Percentiles rank a stretch among this genome's conserved stretches.
Evolutionary conservation across 257 asterid genomes (phyloP).

Genomic region (Ligustrum vulgare): DNA sequence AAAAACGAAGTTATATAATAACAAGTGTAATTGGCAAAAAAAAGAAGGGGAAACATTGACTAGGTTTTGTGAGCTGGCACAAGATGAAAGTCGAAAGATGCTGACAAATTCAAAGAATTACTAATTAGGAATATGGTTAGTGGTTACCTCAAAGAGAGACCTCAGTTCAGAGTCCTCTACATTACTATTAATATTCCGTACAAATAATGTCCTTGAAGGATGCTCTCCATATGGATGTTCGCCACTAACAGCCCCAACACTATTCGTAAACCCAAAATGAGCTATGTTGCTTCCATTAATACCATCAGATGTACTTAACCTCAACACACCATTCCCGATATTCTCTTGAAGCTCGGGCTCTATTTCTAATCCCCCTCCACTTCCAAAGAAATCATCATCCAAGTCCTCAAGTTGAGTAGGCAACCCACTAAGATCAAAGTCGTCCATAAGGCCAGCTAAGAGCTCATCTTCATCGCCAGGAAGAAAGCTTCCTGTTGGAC

Average conservation of each 20-base stretch:
- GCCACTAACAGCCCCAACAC: slow-evolving; percentile 63
- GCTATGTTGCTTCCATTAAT: slow-evolving; percentile 43
- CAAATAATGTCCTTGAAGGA: slow-evolving; percentile 95
- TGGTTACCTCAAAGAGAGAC: slow-evolving; percentile 78
- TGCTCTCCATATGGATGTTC: slow-evolving; percentile 98
- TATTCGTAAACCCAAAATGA: slow-evolving; percentile 51
- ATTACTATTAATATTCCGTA: slow-evolving; percentile 89
- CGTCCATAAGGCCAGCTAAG: slow-evolving; percentile 50
- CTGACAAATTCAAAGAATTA: slow-evolving; percentile 13
- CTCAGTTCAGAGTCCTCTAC: slow-evolving; percentile 91
- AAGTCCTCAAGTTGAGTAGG: slow-evolving; percentile 51
- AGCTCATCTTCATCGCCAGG: slow-evolving; percentile 61
- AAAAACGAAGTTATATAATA: background rate
- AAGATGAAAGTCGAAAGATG: background rate
- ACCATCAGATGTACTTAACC: slow-evolving; percentile 51
- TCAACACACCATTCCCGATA: slow-evolving; percentile 47
- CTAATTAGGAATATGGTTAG: too few relatives aligned
- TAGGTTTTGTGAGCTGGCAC: background rate
- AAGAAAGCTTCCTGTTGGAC: slow-evolving; percentile 35
- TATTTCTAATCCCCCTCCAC: slow-evolving; percentile 93
- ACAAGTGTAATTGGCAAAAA: slow-evolving; percentile 2
- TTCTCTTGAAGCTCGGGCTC: slow-evolving; percentile 61
- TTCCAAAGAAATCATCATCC: slow-evolving; percentile 55
- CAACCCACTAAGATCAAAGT: slow-evolving; percentile 46
- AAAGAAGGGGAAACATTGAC: background rate